Evolutionary conservation across 2,329 filamentous ascomycete genomes (phyloP), one percentile per base, ranked within the genome.

Genomic region (Botrytis fabae): DNA sequence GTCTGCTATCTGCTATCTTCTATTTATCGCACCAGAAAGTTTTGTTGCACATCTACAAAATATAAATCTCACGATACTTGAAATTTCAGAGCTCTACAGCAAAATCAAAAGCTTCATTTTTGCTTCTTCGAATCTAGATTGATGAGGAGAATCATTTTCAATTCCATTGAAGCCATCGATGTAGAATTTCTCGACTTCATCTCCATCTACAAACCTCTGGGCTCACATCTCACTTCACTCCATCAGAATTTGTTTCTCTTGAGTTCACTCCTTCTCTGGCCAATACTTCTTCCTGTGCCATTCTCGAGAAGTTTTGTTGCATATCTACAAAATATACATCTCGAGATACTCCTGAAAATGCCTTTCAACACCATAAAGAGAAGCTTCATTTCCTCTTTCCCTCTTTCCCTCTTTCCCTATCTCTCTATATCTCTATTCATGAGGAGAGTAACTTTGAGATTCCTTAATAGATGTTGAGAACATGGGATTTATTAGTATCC

Each of bases 391-490:
- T 25, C 28, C 28, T 28, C 1, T 28, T 28, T 28, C 28, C 28
- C 28, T 28, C 1, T 28, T 28, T 28, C 28, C 28, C 9, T 14
- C 2, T 60, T 60, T 22, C 6, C 22, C 9, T 40, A 1, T 40
- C n/a, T 35, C 32, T 35, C 32, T 35, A 35, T 2, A 35, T 25
- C 32, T 40, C 9, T 40, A 61, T n/a, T 61, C 22, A 61, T 38
- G 59, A 61, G 59, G 35, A 62, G 60, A 62, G 42, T 22, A 62
- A 62, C 25, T 62, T 62, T 42, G 38, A 62, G 38, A 12, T 42
- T 61, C 35, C 18, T 2, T 9, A 7, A 16, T 1, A 9, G 35
- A 38, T 38, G 5, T 8, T 38, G 35, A 7, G 35, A 6, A 4
- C 5, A 38, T 38, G 35, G 35, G 35, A 7, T 38, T 38, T 38